Conservation (phyloP, 1,284 basidiomycete species). For the Rhodotorula sp. region DNA sequence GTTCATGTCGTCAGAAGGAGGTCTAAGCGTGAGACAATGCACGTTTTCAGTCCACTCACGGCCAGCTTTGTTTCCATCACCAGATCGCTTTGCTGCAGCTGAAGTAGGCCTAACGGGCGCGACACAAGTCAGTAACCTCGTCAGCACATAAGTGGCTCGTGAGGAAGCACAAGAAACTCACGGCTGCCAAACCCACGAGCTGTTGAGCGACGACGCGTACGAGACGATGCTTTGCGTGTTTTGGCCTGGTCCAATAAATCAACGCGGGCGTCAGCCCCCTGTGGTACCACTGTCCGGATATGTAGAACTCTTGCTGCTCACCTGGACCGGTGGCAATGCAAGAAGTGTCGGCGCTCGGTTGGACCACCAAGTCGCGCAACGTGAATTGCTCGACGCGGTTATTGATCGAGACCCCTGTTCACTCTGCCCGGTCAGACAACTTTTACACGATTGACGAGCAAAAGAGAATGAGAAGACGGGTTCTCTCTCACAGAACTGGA, state of each 20-base stretch:
- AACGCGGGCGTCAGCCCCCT: neutral
- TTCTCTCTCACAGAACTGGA: constrained; percentile 18
- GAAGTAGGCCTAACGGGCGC: neutral
- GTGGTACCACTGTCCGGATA: accelerated
- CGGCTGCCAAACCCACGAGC: constrained; percentile 11
- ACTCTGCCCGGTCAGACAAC: neutral
- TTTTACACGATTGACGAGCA: accelerated
- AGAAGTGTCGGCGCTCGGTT: constrained; percentile 1
- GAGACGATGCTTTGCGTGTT: constrained; percentile 26
- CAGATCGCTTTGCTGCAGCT: neutral
- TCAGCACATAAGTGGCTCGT: neutral
- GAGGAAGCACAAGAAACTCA: neutral
- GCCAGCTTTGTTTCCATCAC: neutral
- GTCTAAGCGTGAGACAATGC: neutral
- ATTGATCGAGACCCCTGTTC: constrained; percentile 23
- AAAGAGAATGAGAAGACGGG: no score
- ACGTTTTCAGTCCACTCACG: neutral
- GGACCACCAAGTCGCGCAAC: constrained; percentile 4
- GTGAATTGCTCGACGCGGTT: constrained; percentile 17
- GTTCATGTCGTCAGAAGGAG: no score
- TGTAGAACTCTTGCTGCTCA: neutral
- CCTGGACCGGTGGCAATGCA: constrained; percentile 16
- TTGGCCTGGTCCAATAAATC: constrained; percentile 9
- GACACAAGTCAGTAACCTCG: neutral
- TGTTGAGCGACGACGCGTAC: constrained; percentile 25